phyloP scores from a whole-genome alignment of 2,329 filamentous ascomycete genomes.

The Colletotrichum orchidophilum region DNA sequence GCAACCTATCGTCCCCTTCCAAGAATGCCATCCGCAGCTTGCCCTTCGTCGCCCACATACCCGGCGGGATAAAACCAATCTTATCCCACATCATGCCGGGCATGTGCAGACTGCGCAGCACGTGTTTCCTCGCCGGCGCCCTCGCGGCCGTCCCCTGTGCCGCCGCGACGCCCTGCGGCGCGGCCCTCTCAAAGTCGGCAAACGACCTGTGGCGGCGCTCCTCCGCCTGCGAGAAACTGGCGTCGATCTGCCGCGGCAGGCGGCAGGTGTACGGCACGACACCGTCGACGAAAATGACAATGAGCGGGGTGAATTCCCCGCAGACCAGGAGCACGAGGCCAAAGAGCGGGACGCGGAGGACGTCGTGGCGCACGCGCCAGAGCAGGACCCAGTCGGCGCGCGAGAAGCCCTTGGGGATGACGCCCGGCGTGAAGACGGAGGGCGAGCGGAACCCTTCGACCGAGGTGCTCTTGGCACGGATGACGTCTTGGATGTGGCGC shows the following conservation, averaged over 20 bases:
- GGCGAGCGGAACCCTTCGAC: conserved; percentile 69
- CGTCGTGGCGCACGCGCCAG: conserved; percentile 74
- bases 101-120: conserved; percentile 55
- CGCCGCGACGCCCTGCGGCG: conserved; percentile 48
- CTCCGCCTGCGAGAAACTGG: conserved; percentile 65
- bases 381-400: conserved; percentile 78
- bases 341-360: conserved; percentile 82
- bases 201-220: conserved; percentile 60
- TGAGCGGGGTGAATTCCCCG: conserved; percentile 86
- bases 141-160: conserved; percentile 22
- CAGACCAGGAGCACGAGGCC: conserved; percentile 78
- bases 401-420: conserved; percentile 52
- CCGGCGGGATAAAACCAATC: conserved; percentile 56
- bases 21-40: conserved; percentile 68
- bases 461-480: conserved; percentile 51
- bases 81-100: conserved; percentile 60
- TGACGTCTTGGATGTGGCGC: conserved; percentile 56
- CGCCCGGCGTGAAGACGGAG: conserved; percentile 46
- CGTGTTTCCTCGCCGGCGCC: conserved; percentile 45
- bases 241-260: conserved; percentile 77
- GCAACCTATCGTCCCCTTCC: conserved; percentile 74
- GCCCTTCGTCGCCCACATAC: conserved; percentile 65
- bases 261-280: conserved; percentile 85
- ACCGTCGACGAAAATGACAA: conserved; percentile 75
- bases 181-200: conserved; percentile 47